Evolutionary conservation across 2,329 filamentous ascomycete species (phyloP), one percentile per base, ranked within the genome.

Genomic region (Alternaria brassicae): DNA sequence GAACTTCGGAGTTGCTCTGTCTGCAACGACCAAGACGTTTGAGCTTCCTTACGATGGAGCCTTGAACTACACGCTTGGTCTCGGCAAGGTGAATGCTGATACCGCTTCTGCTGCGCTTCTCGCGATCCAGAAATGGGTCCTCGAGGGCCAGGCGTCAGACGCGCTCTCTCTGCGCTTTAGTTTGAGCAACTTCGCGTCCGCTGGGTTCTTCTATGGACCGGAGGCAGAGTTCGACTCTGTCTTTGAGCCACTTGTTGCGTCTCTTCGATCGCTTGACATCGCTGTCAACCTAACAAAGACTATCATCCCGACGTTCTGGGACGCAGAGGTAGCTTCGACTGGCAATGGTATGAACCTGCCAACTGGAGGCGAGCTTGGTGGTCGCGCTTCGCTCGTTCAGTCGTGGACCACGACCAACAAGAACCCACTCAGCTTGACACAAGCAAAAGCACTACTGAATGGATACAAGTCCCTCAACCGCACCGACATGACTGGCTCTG

Each of bases 301-400:
- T 10, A 40, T 55, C 6, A 25, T 63, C 4, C 57, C 58, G 25
- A 42, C 63, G 4, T 69, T 69, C 50, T 69, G 65, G 67, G 65
- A 60, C 7, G 53, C 59, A 1, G 61, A 64, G 40, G 50, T 64
- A 12, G 53, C 55, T 17, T 25, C 48, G 10, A 30, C 49, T 32
- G 61, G 61, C n/a, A 13, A 17, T 27, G 61, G 61, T 10, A 64
- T 64, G 58, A 56, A 65, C 27, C 9, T 34, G n/a, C 54, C 65
- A 9, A 60, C 48, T n/a, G 65, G 65, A 39, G 65, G 65, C 25
- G 10, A 52, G 13, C 53, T 64, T 15, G 61, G 61, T 23, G 65
- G 65, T 13, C 65, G 65, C 21, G 48, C 63, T 25, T 64, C 62
- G 19, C 62, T 62, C 28, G 59, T 63, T 4, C 65, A 68, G 15